Conservation (phyloP, 73 alveolate genomes). For the Uronychia binucleata region DNA sequence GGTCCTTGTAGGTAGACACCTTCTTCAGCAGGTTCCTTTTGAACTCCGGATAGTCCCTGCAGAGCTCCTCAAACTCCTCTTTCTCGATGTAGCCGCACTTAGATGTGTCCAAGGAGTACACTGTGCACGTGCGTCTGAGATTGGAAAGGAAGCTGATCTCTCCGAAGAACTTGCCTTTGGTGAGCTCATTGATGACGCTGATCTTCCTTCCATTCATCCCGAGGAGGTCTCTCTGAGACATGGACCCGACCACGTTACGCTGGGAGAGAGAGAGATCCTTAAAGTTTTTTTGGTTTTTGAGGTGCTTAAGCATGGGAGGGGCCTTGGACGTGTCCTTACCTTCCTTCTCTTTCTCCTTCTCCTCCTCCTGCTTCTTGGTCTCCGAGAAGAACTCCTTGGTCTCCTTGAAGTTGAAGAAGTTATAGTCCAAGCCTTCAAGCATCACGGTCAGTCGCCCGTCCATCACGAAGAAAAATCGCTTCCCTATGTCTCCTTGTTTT, state of each 20-base stretch:
- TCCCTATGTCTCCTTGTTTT: constrained; percentile 56
- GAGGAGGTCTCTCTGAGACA: neutral
- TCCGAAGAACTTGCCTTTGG: constrained; percentile 58
- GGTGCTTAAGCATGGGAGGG: neutral
- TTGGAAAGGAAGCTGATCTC: constrained; percentile 44
- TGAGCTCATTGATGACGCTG: constrained; percentile 33
- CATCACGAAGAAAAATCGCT: constrained; percentile 30
- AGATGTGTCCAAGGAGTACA: constrained; percentile 29
- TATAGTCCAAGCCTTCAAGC: constrained; percentile 30
- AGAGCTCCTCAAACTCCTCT: constrained; percentile 14
- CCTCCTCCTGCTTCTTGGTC: neutral
- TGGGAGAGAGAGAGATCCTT: neutral
- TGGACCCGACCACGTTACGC: neutral
- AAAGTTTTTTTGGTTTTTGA: neutral
- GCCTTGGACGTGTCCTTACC: neutral
- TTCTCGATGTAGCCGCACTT: constrained; percentile 41
- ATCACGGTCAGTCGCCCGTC: constrained; percentile 47
- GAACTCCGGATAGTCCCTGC: constrained; percentile 26
- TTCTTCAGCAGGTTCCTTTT: neutral
- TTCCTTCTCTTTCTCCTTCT: neutral
- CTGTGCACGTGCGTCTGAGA: constrained; percentile 51
- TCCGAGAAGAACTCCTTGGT: neutral
- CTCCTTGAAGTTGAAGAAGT: constrained; percentile 3
- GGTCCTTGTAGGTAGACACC: neutral
- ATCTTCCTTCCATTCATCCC: neutral